phyloP scores from a whole-genome alignment of 176 grass and related monocot genomes.

The Rhynchospora tenuis region DNA sequence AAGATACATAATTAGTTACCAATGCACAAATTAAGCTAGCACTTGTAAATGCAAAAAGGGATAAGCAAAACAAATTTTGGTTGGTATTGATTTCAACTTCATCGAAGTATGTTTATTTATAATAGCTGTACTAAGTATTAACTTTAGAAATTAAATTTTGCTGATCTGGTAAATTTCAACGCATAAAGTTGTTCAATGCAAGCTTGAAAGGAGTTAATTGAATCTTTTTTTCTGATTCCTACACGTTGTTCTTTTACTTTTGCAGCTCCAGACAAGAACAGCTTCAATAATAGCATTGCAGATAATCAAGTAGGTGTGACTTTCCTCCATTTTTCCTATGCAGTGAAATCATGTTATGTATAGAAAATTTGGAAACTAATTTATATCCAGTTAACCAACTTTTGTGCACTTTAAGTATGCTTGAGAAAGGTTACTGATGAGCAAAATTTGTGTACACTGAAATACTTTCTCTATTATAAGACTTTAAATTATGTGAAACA shows the following conservation, averaged over 20 bases:
- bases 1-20: neutral
- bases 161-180: neutral
- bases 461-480: neutral
- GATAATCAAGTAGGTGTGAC: conserved; percentile 99
- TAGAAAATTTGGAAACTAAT: neutral
- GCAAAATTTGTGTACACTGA: neutral
- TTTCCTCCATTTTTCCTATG: conserved; percentile 39
- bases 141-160: neutral
- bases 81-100: neutral
- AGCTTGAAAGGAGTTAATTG: neutral
- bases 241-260: conserved; percentile 21
- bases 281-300: conserved; percentile 96
- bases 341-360: neutral
- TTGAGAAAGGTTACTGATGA: neutral
- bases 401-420: neutral
- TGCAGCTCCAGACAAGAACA: conserved; percentile 79
- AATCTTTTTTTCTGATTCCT: neutral
- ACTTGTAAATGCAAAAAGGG: neutral
- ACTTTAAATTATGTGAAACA: neutral
- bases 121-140: neutral
- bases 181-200: neutral
- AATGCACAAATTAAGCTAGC: neutral
- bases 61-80: neutral
- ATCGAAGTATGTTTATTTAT: neutral
- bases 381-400: neutral